Conservation (phyloP, 192 early-diverging fungal genomes). For the Chytriomyces confervae region DNA sequence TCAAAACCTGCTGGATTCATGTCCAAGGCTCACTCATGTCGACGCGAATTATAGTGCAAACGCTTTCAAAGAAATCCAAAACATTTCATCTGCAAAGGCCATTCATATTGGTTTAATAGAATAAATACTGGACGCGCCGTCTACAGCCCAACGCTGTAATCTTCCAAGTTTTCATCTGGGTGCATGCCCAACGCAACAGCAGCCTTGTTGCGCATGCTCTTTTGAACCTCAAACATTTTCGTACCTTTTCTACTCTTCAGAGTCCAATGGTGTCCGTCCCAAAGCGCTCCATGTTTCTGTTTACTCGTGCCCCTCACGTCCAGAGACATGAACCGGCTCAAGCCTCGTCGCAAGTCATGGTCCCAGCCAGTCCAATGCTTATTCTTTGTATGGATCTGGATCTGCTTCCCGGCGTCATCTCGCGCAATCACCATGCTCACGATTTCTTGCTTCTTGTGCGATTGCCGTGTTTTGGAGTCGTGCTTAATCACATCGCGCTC, state of each 20-base stretch:
- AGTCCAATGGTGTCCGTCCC: too few species aligned
- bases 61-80: neutral
- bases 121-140: too few species aligned
- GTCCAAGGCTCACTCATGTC: neutral
- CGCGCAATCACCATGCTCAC: conserved; percentile 15
- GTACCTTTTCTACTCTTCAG: too few species aligned
- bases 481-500: conserved; percentile 9
- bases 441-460: neutral
- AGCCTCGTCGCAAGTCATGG: conserved; percentile 3
- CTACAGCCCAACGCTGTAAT: too few species aligned
- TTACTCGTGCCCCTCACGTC: too few species aligned
- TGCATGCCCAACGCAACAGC: too few species aligned
- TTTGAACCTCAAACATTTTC: too few species aligned
- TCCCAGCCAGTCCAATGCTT: conserved; percentile 21
- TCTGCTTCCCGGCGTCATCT: neutral
- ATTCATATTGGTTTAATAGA: neutral
- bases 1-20: neutral
- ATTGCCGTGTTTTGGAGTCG: neutral
- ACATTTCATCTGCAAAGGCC: neutral
- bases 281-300: too few species aligned
- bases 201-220: too few species aligned
- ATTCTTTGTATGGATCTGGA: neutral
- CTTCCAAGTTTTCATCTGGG: too few species aligned
- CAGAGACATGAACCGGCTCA: neutral
- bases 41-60: neutral